A percentile compares a stretch with the other conserved stretches of the same genome.
Evolutionary conservation across 2,329 filamentous ascomycete species (phyloP).

Genomic region (Byssochlamys sp.): DNA sequence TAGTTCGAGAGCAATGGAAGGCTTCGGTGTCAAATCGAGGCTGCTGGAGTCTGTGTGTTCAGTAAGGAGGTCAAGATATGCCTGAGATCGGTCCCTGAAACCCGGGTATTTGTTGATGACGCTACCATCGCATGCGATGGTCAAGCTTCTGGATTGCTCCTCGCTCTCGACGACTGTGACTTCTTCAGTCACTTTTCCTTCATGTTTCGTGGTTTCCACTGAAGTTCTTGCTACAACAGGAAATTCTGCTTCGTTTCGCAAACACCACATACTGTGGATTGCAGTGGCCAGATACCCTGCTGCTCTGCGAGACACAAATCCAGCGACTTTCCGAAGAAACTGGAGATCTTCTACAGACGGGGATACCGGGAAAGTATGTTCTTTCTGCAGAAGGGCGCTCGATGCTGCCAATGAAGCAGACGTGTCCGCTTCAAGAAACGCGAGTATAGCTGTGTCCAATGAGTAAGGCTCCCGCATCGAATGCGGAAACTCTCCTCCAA

Average conservation of each 20-base stretch:
- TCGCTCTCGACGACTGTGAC: conserved; percentile 26
- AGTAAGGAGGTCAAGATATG: conserved; percentile 34
- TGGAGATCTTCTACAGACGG: conserved; percentile 42
- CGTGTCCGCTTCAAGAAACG: conserved; percentile 44
- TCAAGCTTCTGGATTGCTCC: conserved; percentile 24
- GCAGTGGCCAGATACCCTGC: conserved; percentile 54
- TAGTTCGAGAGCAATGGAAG: conserved; percentile 30
- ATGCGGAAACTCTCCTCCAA: conserved; percentile 48
- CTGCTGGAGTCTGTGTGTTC: conserved; percentile 14
- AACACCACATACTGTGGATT: conserved; percentile 52
- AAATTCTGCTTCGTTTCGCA: conserved; percentile 44
- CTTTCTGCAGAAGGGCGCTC: conserved; percentile 40
- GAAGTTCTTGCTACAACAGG: conserved; percentile 12
- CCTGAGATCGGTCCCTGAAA: conserved; percentile 37
- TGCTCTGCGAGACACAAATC: conserved; percentile 49
- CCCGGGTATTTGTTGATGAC: conserved; percentile 45
- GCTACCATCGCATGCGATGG: conserved; percentile 44
- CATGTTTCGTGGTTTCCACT: conserved; percentile 14
- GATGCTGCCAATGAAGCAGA: conserved; percentile 30
- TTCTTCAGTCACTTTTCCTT: conserved; percentile 16
- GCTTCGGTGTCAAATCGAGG: conserved; percentile 8
- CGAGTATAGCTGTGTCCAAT: conserved; percentile 51
- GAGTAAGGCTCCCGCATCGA: conserved; percentile 48
- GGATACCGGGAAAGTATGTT: conserved; percentile 39
- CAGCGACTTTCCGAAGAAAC: conserved; percentile 46